A percentile compares a stretch with the other conserved stretches of the same genome.
Conservation (phyloP, 176 grass and related monocot genomes). For the Oryza punctata region DNA sequence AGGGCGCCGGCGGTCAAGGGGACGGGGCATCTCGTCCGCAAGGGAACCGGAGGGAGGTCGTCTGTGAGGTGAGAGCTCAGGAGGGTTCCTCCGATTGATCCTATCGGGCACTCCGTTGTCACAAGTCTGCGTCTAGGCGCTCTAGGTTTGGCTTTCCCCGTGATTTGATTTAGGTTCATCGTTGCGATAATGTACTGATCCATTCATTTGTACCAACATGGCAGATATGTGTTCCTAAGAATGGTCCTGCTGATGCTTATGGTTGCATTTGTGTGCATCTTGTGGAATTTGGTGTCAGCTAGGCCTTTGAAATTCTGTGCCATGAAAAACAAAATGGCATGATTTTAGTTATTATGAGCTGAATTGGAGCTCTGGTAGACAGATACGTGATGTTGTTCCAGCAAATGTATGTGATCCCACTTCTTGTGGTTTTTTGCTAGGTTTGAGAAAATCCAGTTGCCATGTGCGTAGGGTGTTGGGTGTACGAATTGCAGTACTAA, state of each 20-base stretch:
- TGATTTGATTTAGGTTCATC: conserved; percentile 3
- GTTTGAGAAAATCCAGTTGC: neutral
- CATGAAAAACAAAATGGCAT: too few species aligned
- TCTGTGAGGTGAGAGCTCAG: conserved; percentile 68
- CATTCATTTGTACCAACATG: neutral
- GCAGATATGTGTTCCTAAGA: neutral
- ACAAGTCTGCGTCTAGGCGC: neutral
- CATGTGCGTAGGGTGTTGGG: neutral
- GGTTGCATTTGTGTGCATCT: neutral
- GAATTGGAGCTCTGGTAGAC: neutral
- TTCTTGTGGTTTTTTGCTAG: neutral
- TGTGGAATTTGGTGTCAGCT: neutral
- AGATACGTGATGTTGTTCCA: neutral
- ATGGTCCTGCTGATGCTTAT: conserved; percentile 6
- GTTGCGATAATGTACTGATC: neutral
- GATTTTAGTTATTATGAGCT: neutral
- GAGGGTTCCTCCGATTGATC: neutral
- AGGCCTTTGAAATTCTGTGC: neutral
- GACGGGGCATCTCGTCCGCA: conserved; percentile 71
- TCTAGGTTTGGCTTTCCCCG: neutral
- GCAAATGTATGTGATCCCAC: neutral
- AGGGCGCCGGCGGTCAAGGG: conserved; percentile 68
- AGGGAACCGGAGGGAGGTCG: conserved; percentile 89
- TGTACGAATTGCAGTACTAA: neutral
- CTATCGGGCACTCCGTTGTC: neutral